Conservation (phyloP, 768 basidiomycete species). For the Termitomyces sp. region DNA sequence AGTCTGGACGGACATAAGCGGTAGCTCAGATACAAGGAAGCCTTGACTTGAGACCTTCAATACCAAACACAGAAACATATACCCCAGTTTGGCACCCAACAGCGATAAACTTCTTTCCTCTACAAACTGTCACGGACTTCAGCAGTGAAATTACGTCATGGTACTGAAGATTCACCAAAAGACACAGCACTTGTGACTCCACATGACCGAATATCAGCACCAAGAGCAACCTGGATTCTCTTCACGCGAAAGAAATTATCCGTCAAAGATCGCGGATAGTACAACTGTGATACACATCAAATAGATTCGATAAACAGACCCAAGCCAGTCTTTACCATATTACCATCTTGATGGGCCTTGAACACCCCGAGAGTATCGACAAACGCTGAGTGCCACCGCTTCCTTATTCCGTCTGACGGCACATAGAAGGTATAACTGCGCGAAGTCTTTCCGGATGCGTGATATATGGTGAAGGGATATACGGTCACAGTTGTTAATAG, state of each 20-base stretch:
- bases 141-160: neutral
- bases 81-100: slow-evolving; percentile 67
- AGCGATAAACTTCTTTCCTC: slow-evolving; percentile 52
- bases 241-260: slow-evolving; percentile 58
- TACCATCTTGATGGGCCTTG: slow-evolving; percentile 61
- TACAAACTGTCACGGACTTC: slow-evolving; percentile 31
- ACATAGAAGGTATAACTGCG: slow-evolving; percentile 75
- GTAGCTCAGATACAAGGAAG: neutral
- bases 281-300: slow-evolving; percentile 46
- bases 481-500: slow-evolving; percentile 48
- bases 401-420: slow-evolving; percentile 46
- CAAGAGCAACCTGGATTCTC: slow-evolving; percentile 26
- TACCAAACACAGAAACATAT: slow-evolving; percentile 54
- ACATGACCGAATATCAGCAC: slow-evolving; percentile 32
- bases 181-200: slow-evolving; percentile 60
- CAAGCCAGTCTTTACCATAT: slow-evolving; percentile 47
- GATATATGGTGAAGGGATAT: slow-evolving; percentile 77
- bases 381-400: slow-evolving; percentile 59
- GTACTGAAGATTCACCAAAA: slow-evolving; percentile 40
- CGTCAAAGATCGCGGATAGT: slow-evolving; percentile 51
- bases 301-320: neutral
- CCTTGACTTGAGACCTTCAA: slow-evolving; percentile 36
- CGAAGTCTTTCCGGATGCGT: slow-evolving; percentile 48
- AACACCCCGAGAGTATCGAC: slow-evolving; percentile 61
- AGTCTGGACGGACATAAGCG: slow-evolving; percentile 35